Evolutionary conservation across 352 stramenopile species (phyloP), one percentile per base, ranked within the genome.

Genomic region (Globisporangium irregulare): DNA sequence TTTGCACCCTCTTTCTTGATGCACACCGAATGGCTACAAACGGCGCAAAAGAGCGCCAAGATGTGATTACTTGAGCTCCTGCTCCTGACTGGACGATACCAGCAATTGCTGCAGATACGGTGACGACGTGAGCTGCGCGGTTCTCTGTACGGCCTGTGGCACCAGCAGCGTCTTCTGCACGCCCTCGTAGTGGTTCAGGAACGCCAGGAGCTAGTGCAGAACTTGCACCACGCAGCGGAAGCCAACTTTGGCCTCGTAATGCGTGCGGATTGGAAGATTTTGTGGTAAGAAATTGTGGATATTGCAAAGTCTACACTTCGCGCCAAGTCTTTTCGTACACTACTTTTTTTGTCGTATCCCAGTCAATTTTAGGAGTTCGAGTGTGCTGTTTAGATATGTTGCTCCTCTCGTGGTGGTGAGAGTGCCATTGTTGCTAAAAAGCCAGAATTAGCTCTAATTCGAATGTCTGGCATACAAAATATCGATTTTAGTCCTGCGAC

Each of bases 71-170:
- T 81, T 70, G 15, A 88, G 72, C 54, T 90, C 80, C 29, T 72
- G 73, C 54, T 90, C 78, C 25, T 85, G 79, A 41, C 63, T 73
- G 12, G 81, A 77, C 0, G 79, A 76, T 1, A 74, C 68, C 27
- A 91, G 64, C 32, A 87, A 64, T 61, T 87, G 78, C 59, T 85
- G 78, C 67, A 92, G 69, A 65, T 86, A 89, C n/a, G 84, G 81
- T 20, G 84, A 92, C 5, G 73, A 57, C 20, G 76, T 82, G 10
- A 92, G 81, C 69, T 91, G 81, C 38, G 73, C 59, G 0, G 83
- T 68, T 0, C 82, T 78, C 54, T 81, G 71, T 1, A 71, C 78
- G 5, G 82, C 79, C 18, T 79, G 75, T 25, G 73, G 32, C 3
- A 83, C 59, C 15, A 82, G 64, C 9, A 79, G 62, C 25, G 68